Percentiles rank a stretch among this genome's conserved stretches.
Evolutionary conservation across 306 rosid genomes (phyloP).

Genomic region (Malus sylvestris): DNA sequence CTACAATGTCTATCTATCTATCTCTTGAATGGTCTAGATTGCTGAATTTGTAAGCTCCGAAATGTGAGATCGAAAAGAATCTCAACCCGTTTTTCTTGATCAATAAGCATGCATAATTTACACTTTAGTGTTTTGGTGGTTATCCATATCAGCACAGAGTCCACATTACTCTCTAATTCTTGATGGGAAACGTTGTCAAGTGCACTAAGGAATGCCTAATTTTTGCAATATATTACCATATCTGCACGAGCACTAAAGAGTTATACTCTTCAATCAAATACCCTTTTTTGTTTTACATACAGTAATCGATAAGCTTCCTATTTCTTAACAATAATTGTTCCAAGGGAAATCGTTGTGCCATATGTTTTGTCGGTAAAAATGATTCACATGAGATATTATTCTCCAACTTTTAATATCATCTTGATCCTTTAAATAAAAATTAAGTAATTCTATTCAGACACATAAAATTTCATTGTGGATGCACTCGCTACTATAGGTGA

Average conservation of each 20-base stretch:
- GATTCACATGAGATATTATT: not conserved
- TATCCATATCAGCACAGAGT: not conserved
- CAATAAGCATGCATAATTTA: not conserved
- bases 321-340: not conserved
- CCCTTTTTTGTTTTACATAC: no score
- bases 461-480: no score
- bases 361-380: not conserved
- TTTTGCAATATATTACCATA: not conserved
- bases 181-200: not conserved
- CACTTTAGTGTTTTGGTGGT: not conserved
- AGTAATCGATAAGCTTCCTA: slow-evolving; percentile 4
- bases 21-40: no score
- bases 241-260: slow-evolving; percentile 7
- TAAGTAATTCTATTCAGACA: no score
- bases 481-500: no score
- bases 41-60: no score
- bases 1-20: no score
- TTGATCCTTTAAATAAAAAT: not conserved
- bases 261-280: slow-evolving; percentile 1
- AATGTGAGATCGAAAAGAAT: no score
- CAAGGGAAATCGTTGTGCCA: not conserved
- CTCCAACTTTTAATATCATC: not conserved
- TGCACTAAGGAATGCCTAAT: not conserved
- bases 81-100: no score
- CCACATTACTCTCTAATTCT: not conserved